phyloP scores from a whole-genome alignment of 129 eudicot species.

The Pittosporum tobira region DNA sequence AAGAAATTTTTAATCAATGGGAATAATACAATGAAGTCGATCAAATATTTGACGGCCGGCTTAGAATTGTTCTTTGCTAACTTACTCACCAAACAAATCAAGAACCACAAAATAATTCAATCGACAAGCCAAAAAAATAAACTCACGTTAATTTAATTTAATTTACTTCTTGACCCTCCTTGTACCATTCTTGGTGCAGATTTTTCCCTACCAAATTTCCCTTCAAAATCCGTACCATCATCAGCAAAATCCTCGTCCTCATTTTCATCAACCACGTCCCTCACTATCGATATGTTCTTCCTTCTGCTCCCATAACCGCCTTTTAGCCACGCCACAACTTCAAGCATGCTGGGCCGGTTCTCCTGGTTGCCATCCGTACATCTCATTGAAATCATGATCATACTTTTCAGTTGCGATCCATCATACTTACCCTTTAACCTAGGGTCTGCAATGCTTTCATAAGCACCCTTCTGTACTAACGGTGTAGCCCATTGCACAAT shows the following conservation, averaged over 20 bases:
- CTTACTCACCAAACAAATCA: not conserved
- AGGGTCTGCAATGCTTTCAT: conserved; percentile 57
- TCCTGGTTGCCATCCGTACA: conserved; percentile 55
- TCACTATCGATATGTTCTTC: conserved; percentile 28
- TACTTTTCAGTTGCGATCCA: conserved; percentile 29
- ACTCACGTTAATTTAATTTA: not conserved
- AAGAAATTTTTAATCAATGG: too few species aligned
- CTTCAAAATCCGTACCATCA: conserved; percentile 41
- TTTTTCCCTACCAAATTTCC: conserved; percentile 20
- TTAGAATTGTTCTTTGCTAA: too few species aligned
- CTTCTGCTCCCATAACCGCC: conserved; percentile 33
- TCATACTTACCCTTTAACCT: conserved; percentile 58
- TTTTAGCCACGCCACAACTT: conserved; percentile 56
- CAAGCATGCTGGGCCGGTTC: conserved; percentile 69
- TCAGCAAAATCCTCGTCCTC: conserved; percentile 34
- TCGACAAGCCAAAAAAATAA: not conserved
- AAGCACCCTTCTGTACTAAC: conserved; percentile 41
- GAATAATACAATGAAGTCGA: too few species aligned
- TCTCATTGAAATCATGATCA: conserved; percentile 43
- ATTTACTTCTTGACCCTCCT: conserved; percentile 9
- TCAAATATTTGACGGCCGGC: too few species aligned
- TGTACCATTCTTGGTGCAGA: conserved; percentile 4
- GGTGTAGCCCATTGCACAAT: conserved; percentile 75
- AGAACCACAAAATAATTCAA: not conserved
- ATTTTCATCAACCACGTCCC: conserved; percentile 26